Base-by-base conservation (phyloP, 1,284 basidiomycete species). In the Pyrrhoderma noxium region DNA sequence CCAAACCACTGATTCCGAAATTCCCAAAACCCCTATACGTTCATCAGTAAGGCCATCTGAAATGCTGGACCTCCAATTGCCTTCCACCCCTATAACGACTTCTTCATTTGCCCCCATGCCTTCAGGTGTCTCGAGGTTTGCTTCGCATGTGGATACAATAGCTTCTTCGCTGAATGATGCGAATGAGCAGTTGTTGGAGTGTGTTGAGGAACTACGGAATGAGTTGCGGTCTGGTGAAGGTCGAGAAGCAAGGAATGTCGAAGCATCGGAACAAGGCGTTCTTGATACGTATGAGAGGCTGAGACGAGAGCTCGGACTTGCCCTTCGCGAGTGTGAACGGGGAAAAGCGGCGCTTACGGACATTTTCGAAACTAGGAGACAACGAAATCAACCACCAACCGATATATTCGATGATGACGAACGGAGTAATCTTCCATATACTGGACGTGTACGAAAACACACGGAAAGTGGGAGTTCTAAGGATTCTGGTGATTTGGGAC, bases 261-360 rank as follows among this genome's bases (percentile, higher is more conserved):
- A 35, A 8, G 39, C 25, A n/a, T 38, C 64, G 27, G 64, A 71
- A 21, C 66, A 72, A 48, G 70, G 73, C 2, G 78, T 82, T 1
- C 57, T 89, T 44, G 73, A 76, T 45, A 78, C 84, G 5, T 88
- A 86, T 61, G 86, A 89, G 49, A 70, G 79, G 0, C 68, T 89
- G n/a, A 73, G 86, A 9, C 75, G 78, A 8, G 85, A 88, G 60
- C 72, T 89, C 3, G 86, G 85, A 5, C 65, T 82, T 23, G 86
- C 85, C 0, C 66, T 89, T 14, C 69, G 85, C 8, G 86, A 89
- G 59, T 89, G 86, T 60, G 87, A 90, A 63, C 75, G 88, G 3
- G 87, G 86, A 0, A 70, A 82, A 13, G 80, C 80, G 42, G 72
- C 74, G 8, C 67, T 90, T 22, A 58, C 82, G 2, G 75, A 81